Percentiles rank a stretch among this genome's conserved stretches.
Conservation (phyloP, 2,329 filamentous ascomycete genomes). For the Fusarium sp. region DNA sequence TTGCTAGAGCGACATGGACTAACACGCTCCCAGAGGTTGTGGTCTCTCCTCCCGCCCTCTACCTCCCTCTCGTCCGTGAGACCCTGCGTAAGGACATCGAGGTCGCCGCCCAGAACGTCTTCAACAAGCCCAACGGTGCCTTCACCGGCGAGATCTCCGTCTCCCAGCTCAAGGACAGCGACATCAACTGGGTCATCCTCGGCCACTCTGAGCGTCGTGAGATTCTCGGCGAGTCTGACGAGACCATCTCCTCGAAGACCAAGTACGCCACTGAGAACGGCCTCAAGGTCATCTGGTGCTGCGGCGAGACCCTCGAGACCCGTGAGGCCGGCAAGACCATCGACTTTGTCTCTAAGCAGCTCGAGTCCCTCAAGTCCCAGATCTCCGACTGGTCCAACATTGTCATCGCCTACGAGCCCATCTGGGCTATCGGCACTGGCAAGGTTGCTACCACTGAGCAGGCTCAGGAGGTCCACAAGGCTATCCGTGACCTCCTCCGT, state of each 20-base stretch:
- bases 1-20: not conserved
- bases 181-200: constrained; percentile 88
- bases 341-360: constrained; percentile 84
- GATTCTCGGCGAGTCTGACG: constrained; percentile 86
- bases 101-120: constrained; percentile 96
- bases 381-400: constrained; percentile 91
- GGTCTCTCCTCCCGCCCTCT: constrained; percentile 88
- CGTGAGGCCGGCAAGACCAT: constrained; percentile 87
- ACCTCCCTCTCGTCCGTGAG: constrained; percentile 87
- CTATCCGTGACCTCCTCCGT: constrained; percentile 89
- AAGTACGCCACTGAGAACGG: constrained; percentile 90
- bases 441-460: constrained; percentile 90
- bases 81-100: constrained; percentile 78
- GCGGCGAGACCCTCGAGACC: constrained; percentile 94
- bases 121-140: constrained; percentile 94
- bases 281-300: constrained; percentile 93
- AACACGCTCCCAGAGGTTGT: constrained; percentile 77
- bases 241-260: constrained; percentile 90
- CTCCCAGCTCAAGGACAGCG: constrained; percentile 86
- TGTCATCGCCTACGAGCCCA: constrained; percentile 97
- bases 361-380: constrained; percentile 81
- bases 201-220: constrained; percentile 96
- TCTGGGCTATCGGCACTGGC: constrained; percentile 96
- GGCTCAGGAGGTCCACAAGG: constrained; percentile 92
- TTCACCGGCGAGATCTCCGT: constrained; percentile 98